These are phyloP conservation scores for Termitomyces heimii DNA, from an alignment of 768 basidiomycete genomes.

Conservation along the genomic window DNA sequence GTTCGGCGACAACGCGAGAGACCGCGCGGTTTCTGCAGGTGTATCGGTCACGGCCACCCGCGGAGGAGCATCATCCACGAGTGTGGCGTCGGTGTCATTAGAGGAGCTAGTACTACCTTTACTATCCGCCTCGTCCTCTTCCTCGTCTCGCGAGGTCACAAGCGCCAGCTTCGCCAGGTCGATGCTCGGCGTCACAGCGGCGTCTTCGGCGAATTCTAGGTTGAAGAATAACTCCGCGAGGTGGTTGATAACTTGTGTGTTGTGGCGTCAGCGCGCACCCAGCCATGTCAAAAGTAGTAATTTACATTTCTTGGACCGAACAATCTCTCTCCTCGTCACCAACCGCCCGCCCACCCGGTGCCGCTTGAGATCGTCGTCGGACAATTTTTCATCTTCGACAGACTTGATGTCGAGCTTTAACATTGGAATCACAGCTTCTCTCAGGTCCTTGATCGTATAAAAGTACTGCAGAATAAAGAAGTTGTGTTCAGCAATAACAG, in stretches of 20 bases:
- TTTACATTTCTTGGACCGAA: constrained; percentile 81
- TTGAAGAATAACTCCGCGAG: constrained; percentile 75
- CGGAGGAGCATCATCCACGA: constrained; percentile 68
- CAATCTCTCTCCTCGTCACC: constrained; percentile 75
- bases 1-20: constrained; percentile 31
- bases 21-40: constrained; percentile 17
- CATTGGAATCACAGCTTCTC: constrained; percentile 65
- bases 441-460: constrained; percentile 89
- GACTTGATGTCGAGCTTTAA: constrained; percentile 47
- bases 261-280: constrained; percentile 7
- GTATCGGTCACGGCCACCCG: constrained; percentile 24
- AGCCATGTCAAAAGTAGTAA: constrained; percentile 8
- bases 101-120: constrained; percentile 73
- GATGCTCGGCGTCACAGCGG: constrained; percentile 75
- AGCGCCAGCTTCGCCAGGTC: constrained; percentile 90
- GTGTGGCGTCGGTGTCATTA: constrained; percentile 83
- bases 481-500: background rate
- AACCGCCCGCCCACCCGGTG: constrained; percentile 86
- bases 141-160: constrained; percentile 86
- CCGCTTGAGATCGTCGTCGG: constrained; percentile 75
- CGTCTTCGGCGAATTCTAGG: constrained; percentile 57
- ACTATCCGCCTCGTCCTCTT: constrained; percentile 67
- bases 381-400: constrained; percentile 63
- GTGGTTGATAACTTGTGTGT: constrained; percentile 63
- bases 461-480: constrained; percentile 61